Evolutionary conservation across 805 yeast genomes (phyloP), one percentile per base, ranked within the genome.

Genomic region (Lipomyces anomalus): DNA sequence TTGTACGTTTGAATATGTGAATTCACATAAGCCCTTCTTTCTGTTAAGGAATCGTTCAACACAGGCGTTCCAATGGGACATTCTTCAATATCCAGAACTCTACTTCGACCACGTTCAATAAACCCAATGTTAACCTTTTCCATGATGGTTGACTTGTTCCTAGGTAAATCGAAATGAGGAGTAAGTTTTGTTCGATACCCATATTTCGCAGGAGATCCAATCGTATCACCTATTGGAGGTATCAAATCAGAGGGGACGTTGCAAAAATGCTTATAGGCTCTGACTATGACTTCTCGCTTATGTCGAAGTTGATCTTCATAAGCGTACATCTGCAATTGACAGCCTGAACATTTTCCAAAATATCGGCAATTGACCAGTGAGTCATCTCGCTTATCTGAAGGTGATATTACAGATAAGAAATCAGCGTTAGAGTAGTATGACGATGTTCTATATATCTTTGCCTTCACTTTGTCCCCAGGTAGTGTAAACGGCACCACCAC

Each of bases 331-430:
- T 92, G 97, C 61, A 80, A 87, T 67, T 92, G 97, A 64, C 97
- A 89, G 2, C 97, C 97, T 1, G 95, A 85, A 63, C 97, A 89
- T 52, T 78, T 78, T 11, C 95, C 95, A 67, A 90, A 92, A 67
- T 92, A 92, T 52, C 76, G 73, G 67, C 95, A 87, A 53, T 74
- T 74, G 46, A 82, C 78, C 42, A 84, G 71, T 4, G 68, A 61
- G 56, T 84, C 81, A 49, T 85, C 71, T 39, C 76, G 65, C 59
- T 76, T 67, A 3, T 52, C 45, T 0, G 82, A 71, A 1, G 69
- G 57, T 50, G 66, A 44, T 2, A 67, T 57, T 3, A 86, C 74
- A 32, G 71, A 64, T 18, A 85, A 60, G 42, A 89, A 66, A 61
- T 90, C 97, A 7, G 84, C 71, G 58, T 85, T 94, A 40, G 78